These are phyloP conservation scores for Dentiscutata heterogama DNA, from an alignment of 371 early-diverging fungal species.

Conservation along the genomic window DNA sequence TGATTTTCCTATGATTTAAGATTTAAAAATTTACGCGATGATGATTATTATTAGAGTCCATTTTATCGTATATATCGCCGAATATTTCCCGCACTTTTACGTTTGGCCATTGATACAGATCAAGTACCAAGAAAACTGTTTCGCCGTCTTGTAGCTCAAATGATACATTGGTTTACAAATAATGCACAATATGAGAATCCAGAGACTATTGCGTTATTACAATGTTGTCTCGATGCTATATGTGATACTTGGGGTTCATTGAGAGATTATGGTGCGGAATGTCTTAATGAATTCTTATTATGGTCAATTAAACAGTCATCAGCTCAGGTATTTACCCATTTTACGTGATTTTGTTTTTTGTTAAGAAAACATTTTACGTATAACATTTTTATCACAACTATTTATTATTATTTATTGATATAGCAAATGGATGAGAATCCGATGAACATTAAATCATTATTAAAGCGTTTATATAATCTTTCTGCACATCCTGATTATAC, in stretches of 20 bases:
- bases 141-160: constrained; percentile 67
- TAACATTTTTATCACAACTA: neutral
- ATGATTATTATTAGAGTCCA: constrained; percentile 57
- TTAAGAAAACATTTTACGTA: neutral
- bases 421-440: constrained; percentile 56
- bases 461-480: constrained; percentile 75
- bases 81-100: constrained; percentile 76
- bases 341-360: neutral
- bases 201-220: constrained; percentile 77
- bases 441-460: constrained; percentile 73
- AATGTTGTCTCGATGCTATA: constrained; percentile 75
- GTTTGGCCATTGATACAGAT: constrained; percentile 80
- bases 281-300: constrained; percentile 76
- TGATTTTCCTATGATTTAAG: neutral
- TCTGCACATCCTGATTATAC: constrained; percentile 67
- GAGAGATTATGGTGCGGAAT: constrained; percentile 81
- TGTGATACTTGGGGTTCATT: constrained; percentile 67
- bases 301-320: constrained; percentile 81
- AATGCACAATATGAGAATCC: constrained; percentile 78
- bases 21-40: too few species aligned
- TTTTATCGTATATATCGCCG: constrained; percentile 71
- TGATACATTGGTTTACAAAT: constrained; percentile 86
- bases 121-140: constrained; percentile 74
- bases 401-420: constrained; percentile 1
- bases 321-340: constrained; percentile 51